Evolutionary conservation across 208 protist genomes (phyloP), one percentile per base, ranked within the genome.

Genomic region (Wallacemonas collosoma): DNA sequence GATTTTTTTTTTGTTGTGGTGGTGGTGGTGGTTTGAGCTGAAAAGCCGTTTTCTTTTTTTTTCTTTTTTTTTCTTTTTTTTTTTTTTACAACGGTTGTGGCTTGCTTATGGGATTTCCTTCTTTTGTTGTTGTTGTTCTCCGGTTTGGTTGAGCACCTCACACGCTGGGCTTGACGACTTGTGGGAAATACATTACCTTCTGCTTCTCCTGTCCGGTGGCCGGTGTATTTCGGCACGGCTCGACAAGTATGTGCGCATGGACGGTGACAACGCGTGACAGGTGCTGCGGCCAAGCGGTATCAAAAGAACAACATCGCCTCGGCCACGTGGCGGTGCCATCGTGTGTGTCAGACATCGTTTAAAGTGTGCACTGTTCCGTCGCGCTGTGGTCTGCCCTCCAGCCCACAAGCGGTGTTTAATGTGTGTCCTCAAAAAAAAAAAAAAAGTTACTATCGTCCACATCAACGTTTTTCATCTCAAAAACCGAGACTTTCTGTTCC

Each of bases 51-150:
- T 26, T 26, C 26, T 70, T 64, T 45, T 63, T 69, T 45, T 36
- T 60, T 43, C 47, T 26, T 67, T 15, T 60, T 64, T 11, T 71
- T 70, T 65, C 67, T 55, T 58, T 71, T 71, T 38, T 50, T 54
- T 47, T 57, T 44, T 38, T 9, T 58, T 58, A n/a, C 38, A 71
- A 12, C 35, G 6, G 15, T 47, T 67, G 63, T 55, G 38, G 44
- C 53, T 67, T 56, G 41, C 12, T 12, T 50, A 12, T 50, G 45
- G 6, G 45, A 14, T 50, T 50, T 6, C 12, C 6, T 50, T 50
- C 45, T 6, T 50, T 50, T 50, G 45, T 50, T 12, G 45, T 50
- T 50, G 45, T 50, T 50, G 6, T 50, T 6, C 45, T 12, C 45
- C 26, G 26, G 26, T 26, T 26, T 26, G 26, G 26, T 26, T 26